A percentile compares a stretch with the other conserved stretches of the same genome.
phyloP scores from a whole-genome alignment of 495 filamentous ascomycete genomes.

The Aspergillus incahuasiensis region DNA sequence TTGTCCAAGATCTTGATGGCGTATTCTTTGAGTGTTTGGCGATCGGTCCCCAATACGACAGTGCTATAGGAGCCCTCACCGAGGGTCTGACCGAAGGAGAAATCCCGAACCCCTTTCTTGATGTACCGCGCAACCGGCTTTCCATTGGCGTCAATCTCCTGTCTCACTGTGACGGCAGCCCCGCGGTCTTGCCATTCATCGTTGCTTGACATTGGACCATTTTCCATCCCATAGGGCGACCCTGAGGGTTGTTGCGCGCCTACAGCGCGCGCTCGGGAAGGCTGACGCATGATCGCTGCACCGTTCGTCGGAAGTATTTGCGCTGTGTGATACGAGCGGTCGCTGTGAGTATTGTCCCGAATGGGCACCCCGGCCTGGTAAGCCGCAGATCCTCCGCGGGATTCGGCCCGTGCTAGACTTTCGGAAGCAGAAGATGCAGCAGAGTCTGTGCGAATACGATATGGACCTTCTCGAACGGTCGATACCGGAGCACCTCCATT shows the following conservation, averaged over 20 bases:
- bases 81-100: conserved; percentile 85
- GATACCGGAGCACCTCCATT: conserved; percentile 37
- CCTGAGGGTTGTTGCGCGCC: conserved; percentile 54
- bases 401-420: conserved; percentile 52
- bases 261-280: conserved; percentile 39
- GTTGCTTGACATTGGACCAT: conserved; percentile 62
- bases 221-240: conserved; percentile 57
- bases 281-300: conserved; percentile 47
- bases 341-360: conserved; percentile 67
- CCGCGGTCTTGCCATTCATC: conserved; percentile 96
- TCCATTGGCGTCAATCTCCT: conserved; percentile 79
- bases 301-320: conserved; percentile 52
- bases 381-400: conserved; percentile 56
- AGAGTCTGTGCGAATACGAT: conserved; percentile 60
- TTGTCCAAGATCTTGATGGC: conserved; percentile 99
- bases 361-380: conserved; percentile 61
- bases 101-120: conserved; percentile 97
- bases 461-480: conserved; percentile 45
- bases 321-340: conserved; percentile 59
- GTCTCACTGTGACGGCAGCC: conserved; percentile 71
- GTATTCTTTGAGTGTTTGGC: conserved; percentile 93
- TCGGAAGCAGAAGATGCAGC: conserved; percentile 58
- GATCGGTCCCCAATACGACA: conserved; percentile 89
- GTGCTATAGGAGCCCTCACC: conserved; percentile 99
- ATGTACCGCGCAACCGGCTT: conserved; percentile 74